Conservation (phyloP, 2,329 filamentous ascomycete genomes). For the Botrytis paeoniae region DNA sequence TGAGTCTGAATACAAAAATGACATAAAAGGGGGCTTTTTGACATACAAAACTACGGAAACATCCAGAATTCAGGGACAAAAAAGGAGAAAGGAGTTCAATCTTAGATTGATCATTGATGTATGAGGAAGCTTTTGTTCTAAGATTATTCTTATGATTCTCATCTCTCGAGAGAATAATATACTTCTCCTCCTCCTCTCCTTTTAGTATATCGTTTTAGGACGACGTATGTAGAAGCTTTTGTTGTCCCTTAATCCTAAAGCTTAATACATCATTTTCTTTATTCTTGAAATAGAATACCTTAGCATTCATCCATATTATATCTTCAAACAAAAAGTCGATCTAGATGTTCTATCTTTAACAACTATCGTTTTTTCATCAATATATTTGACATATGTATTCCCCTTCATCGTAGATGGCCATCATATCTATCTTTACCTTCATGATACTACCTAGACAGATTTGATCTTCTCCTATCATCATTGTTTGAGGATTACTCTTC, state of each 20-base stretch:
- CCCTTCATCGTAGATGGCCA: not conserved
- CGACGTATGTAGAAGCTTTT: not conserved
- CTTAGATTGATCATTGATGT: not conserved
- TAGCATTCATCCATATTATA: not conserved
- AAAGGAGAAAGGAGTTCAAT: not conserved
- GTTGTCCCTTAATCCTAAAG: not conserved
- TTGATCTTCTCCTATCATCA: not conserved
- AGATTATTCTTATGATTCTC: not conserved
- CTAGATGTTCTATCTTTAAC: not conserved
- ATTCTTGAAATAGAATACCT: slow-evolving; percentile 1
- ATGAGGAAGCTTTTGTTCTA: not conserved
- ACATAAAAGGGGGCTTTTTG: not conserved
- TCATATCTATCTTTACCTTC: not conserved
- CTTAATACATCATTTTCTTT: not conserved
- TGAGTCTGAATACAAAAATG: not conserved
- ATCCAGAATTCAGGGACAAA: not conserved
- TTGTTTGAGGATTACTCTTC: not conserved
- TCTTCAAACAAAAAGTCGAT: not conserved
- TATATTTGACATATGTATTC: not conserved
- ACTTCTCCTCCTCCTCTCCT: not conserved
- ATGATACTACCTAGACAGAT: not conserved
- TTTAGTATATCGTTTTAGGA: not conserved
- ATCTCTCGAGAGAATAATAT: not conserved
- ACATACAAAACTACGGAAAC: not conserved
- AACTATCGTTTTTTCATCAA: not conserved